Evolutionary conservation across 768 basidiomycete genomes (phyloP).

Genomic region (Amanita inopinata): DNA sequence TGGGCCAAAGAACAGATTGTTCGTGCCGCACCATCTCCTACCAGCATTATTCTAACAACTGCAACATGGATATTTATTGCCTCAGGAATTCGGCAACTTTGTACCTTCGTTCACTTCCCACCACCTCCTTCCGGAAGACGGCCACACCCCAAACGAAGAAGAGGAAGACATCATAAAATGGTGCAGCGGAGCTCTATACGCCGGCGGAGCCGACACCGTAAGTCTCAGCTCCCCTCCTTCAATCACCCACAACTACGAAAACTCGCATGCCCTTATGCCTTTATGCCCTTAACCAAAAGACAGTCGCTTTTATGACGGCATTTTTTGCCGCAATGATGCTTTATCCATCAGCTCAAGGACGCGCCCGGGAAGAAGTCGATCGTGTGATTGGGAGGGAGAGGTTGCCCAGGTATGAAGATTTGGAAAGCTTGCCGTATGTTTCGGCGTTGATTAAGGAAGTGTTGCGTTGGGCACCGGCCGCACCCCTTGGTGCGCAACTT

Average conservation of each 20-base stretch:
- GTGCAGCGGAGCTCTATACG: slow-evolving; percentile 20
- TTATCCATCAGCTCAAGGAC: slow-evolving; percentile 26
- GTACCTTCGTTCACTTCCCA: slow-evolving; percentile 24
- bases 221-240: no score
- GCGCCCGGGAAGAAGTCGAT: slow-evolving; percentile 32
- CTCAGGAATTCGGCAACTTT: slow-evolving; percentile 16
- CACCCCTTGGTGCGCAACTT: slow-evolving; percentile 25
- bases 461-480: slow-evolving; percentile 24
- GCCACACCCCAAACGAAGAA: slow-evolving; percentile 14
- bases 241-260: no score
- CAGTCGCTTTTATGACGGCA: slow-evolving; percentile 22
- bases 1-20: no score
- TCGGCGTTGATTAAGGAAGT: slow-evolving; percentile 29
- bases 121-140: no score
- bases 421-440: slow-evolving; percentile 23
- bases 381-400: slow-evolving; percentile 20
- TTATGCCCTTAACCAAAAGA: slow-evolving; percentile 11
- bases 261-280: background rate
- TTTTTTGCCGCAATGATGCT: slow-evolving; percentile 29
- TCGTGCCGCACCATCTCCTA: no score
- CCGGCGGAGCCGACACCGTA: slow-evolving; percentile 31
- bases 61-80: slow-evolving; percentile 14
- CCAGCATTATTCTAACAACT: slow-evolving; percentile 14
- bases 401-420: slow-evolving; percentile 26
- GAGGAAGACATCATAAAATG: slow-evolving; percentile 20